Percentiles rank a stretch among this genome's conserved stretches.
These are phyloP conservation scores for Helminthosporium solani DNA, from an alignment of 2,329 filamentous ascomycete genomes.

Conservation along the genomic window DNA sequence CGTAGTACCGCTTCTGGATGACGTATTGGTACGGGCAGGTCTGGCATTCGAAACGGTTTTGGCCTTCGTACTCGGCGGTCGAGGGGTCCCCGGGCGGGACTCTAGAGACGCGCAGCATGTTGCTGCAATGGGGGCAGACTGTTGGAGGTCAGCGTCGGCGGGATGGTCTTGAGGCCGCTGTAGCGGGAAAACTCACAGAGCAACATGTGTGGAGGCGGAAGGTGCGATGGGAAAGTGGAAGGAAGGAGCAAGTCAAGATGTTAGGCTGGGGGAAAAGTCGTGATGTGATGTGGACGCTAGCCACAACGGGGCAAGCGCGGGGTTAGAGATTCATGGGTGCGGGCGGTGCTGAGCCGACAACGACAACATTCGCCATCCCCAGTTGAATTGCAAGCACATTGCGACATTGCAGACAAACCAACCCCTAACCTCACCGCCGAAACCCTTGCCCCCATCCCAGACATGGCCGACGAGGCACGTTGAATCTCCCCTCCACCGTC, in stretches of 20 bases:
- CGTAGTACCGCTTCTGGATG: slow-evolving; percentile 76
- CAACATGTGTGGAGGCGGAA: slow-evolving; percentile 55
- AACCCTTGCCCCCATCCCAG: slow-evolving; percentile 20
- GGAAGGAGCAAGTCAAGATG: too few relatives aligned
- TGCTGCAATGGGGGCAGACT: slow-evolving; percentile 81
- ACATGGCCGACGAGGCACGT: too few relatives aligned
- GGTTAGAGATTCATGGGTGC: slow-evolving; percentile 14
- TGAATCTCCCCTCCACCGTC: neutral
- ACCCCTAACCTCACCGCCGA: slow-evolving; percentile 16
- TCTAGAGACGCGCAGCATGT: slow-evolving; percentile 73
- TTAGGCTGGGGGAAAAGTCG: too few relatives aligned
- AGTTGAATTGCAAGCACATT: too few relatives aligned
- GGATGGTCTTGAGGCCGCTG: neutral
- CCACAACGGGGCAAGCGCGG: slow-evolving; percentile 27
- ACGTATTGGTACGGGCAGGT: slow-evolving; percentile 92
- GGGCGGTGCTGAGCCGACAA: slow-evolving; percentile 3
- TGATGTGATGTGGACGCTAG: slow-evolving; percentile 21
- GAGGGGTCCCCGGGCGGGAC: slow-evolving; percentile 44
- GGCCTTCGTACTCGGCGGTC: slow-evolving; percentile 40
- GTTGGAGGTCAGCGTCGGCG: slow-evolving; percentile 4
- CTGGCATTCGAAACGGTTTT: slow-evolving; percentile 89
- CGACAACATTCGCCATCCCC: too few relatives aligned
- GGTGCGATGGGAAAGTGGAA: slow-evolving; percentile 1
- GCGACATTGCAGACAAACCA: too few relatives aligned
- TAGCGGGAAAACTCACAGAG: slow-evolving; percentile 57